phyloP scores from a whole-genome alignment of 2,329 filamentous ascomycete genomes.

The Paraphaeosphaeria minitans region DNA sequence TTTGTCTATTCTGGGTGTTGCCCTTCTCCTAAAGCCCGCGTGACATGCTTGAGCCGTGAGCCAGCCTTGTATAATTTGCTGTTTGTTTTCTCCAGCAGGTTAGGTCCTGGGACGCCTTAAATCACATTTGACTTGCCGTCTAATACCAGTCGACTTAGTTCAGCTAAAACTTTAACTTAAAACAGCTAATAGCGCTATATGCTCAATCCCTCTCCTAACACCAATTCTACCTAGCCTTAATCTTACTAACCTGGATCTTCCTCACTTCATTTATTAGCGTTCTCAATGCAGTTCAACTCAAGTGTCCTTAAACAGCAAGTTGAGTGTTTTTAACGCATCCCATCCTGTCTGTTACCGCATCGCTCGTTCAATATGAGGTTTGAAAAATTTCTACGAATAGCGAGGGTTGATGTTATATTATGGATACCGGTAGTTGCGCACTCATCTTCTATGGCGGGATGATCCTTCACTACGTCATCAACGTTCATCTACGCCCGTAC shows the following conservation, averaged over 20 bases:
- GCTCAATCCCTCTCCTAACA: too few species aligned
- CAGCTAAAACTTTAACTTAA: too few species aligned
- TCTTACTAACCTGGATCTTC: too few species aligned
- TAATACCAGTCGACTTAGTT: too few species aligned
- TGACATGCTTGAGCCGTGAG: background rate
- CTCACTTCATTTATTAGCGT: too few species aligned
- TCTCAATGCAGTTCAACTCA: too few species aligned
- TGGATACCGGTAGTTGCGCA: background rate
- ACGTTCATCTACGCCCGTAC: background rate
- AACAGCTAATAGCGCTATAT: too few species aligned
- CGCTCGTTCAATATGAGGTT: background rate
- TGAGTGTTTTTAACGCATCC: too few species aligned
- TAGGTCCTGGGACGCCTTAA: too few species aligned
- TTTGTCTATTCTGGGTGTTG: background rate
- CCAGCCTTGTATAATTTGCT: slow-evolving; percentile 1
- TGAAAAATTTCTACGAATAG: background rate
- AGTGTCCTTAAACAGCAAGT: too few species aligned
- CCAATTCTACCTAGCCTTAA: too few species aligned
- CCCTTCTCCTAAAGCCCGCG: background rate
- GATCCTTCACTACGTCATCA: background rate
- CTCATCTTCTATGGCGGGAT: background rate
- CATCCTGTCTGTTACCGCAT: background rate
- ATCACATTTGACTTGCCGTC: too few species aligned
- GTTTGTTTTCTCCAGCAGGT: background rate
- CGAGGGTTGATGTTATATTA: background rate